These are phyloP conservation scores for Blastobotrys arbuscula DNA, from an alignment of 1,139 yeast genomes.

Conservation along the genomic window DNA sequence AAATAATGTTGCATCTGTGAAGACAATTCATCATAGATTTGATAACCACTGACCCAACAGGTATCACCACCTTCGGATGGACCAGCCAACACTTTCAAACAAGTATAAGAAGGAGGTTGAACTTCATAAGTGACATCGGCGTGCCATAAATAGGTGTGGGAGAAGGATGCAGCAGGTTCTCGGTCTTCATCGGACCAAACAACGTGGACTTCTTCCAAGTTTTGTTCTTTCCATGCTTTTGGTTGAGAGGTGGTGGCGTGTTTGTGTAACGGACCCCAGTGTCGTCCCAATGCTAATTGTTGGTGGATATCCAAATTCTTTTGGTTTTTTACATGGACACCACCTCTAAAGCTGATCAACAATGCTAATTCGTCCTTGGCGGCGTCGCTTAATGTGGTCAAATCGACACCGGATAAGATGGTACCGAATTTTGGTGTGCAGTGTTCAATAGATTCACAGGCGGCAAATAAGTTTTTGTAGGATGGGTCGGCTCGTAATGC, in stretches of 20 bases:
- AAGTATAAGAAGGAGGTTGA: slow-evolving; percentile 65
- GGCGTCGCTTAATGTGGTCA: slow-evolving; percentile 46
- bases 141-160: slow-evolving; percentile 46
- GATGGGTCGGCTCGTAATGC: slow-evolving; percentile 46
- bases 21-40: slow-evolving; percentile 61
- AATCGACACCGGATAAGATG: slow-evolving; percentile 54
- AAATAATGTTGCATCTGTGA: slow-evolving; percentile 53
- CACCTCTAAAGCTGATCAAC: slow-evolving; percentile 60
- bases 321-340: slow-evolving; percentile 61
- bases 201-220: slow-evolving; percentile 54
- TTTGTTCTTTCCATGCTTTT: slow-evolving; percentile 35
- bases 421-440: slow-evolving; percentile 65
- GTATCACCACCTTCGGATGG: slow-evolving; percentile 75
- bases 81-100: slow-evolving; percentile 54
- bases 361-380: slow-evolving; percentile 64
- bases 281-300: slow-evolving; percentile 57
- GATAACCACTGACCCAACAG: slow-evolving; percentile 57
- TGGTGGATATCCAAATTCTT: slow-evolving; percentile 41
- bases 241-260: slow-evolving; percentile 77
- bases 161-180: slow-evolving; percentile 27
- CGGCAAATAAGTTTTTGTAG: slow-evolving; percentile 48
- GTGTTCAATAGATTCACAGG: slow-evolving; percentile 32
- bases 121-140: slow-evolving; percentile 65
- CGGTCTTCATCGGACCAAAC: slow-evolving; percentile 38
- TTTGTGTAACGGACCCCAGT: slow-evolving; percentile 64